Percentiles rank a stretch among this genome's conserved stretches.
Conservation (phyloP, 805 yeast species). For the Candida sithepensis region DNA sequence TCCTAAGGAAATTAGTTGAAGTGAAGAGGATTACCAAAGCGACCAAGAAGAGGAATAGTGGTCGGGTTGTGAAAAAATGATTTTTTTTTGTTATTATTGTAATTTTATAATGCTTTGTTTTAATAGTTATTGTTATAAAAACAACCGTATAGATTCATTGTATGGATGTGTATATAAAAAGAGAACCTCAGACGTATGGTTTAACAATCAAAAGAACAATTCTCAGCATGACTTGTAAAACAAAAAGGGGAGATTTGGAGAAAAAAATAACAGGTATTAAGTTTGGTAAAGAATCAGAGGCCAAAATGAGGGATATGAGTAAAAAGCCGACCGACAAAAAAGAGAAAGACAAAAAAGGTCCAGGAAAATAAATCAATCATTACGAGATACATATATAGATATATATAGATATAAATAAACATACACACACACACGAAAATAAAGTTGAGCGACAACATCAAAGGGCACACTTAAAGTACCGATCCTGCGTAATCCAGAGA, state of each 20-base stretch:
- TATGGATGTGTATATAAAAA: no score
- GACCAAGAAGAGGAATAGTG: background rate
- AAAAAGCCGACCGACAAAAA: background rate
- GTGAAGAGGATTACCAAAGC: constrained; percentile 15
- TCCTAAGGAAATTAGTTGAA: constrained; percentile 17
- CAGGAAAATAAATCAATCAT: background rate
- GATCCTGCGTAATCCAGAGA: no score
- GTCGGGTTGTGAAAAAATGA: background rate
- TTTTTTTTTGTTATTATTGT: background rate
- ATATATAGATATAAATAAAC: background rate
- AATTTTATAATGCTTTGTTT: no score
- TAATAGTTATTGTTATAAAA: no score
- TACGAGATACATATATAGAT: background rate
- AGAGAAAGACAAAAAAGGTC: background rate
- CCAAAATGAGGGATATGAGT: background rate
- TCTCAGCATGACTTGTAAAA: background rate
- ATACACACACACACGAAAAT: background rate
- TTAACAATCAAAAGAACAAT: no score
- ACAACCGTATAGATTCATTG: no score
- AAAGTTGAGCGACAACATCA: background rate
- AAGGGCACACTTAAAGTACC: no score
- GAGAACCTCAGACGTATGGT: no score
- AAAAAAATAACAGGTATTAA: background rate
- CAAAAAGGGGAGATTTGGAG: background rate
- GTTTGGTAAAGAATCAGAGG: background rate